phyloP scores from a whole-genome alignment of 2,329 filamentous ascomycete species.

The Ophiosphaerella herpotricha region DNA sequence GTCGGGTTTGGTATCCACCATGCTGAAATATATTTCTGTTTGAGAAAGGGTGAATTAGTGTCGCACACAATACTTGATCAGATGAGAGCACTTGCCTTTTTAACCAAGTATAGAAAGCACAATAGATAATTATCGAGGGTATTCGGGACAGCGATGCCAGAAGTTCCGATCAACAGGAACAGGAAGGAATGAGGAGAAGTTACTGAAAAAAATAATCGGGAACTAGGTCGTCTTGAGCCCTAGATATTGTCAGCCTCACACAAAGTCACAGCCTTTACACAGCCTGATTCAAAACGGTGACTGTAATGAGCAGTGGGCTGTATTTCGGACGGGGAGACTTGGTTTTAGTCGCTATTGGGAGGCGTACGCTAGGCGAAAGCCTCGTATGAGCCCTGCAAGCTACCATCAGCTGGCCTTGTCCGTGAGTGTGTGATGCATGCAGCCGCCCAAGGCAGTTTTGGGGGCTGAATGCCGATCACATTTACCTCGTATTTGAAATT shows the following conservation, averaged over 20 bases:
- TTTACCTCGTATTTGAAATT: background rate
- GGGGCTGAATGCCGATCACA: background rate
- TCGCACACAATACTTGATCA: no score
- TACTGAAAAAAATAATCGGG: no score
- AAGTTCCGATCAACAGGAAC: no score
- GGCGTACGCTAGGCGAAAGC: conserved; percentile 4
- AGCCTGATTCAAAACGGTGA: background rate
- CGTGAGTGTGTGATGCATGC: background rate
- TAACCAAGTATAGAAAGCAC: no score
- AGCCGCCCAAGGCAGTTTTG: background rate
- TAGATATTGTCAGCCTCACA: background rate
- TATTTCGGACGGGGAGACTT: background rate
- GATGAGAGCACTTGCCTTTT: no score
- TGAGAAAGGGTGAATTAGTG: no score
- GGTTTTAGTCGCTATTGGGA: conserved; percentile 4
- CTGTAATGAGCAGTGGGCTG: background rate
- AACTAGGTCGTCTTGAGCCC: no score
- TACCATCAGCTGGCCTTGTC: conserved; percentile 1
- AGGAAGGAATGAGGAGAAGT: no score
- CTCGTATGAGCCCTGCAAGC: conserved; percentile 4
- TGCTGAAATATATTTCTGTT: background rate
- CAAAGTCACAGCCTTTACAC: background rate
- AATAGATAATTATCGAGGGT: no score
- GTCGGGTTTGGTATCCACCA: conserved; percentile 2
- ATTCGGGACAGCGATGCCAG: no score